Evolutionary conservation across 139 green algal genomes (phyloP), one percentile per base, ranked within the genome.

Genomic region (Asterochloris sp.): DNA sequence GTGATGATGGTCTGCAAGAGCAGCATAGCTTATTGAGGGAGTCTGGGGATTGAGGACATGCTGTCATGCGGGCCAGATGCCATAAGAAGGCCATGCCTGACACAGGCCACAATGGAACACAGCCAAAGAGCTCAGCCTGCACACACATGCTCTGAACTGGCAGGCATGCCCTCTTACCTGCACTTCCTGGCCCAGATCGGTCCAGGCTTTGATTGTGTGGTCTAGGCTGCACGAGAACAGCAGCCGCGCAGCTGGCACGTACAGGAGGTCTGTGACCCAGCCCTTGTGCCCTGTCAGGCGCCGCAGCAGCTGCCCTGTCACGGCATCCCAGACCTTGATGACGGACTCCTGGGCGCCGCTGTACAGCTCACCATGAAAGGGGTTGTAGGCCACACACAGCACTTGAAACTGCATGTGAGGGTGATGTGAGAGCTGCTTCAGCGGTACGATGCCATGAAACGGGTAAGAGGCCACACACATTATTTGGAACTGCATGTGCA

Each of bases 271-370:
- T 15, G 88, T 95, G n/a, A 95, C 88, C 84, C 91, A 92, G 38
- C 90, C 90, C 69, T 88, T 90, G 77, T 95, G 91, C 16, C 91
- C 91, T 47, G 85, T 66, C 82, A 92, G 89, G 6, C 79, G 89
- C 14, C 90, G 89, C 47, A 95, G n/a, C 0, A 91, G 86, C 71
- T 87, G 61, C 0, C 91, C 90, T 0, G 79, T 90, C 21, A 88
- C 87, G 0, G 78, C 74, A 82, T 94, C 89, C 91, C 91, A 95
- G 0, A 91, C 90, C 89, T 95, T 89, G 81, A 95, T 94, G 23
- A 90, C 75, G 17, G 88, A 90, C 81, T 93, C 90, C 71, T 95
- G 86, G n/a, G 90, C 87, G 13, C 76, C 82, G 67, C 83, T 93
- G 81, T 90, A 95, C 11, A 94, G 86, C 76, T 93, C 89, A 76